A percentile compares a stretch with the other conserved stretches of the same genome.
Conservation (phyloP, 202 grass and related monocot species). For the Zoysia matrella region DNA sequence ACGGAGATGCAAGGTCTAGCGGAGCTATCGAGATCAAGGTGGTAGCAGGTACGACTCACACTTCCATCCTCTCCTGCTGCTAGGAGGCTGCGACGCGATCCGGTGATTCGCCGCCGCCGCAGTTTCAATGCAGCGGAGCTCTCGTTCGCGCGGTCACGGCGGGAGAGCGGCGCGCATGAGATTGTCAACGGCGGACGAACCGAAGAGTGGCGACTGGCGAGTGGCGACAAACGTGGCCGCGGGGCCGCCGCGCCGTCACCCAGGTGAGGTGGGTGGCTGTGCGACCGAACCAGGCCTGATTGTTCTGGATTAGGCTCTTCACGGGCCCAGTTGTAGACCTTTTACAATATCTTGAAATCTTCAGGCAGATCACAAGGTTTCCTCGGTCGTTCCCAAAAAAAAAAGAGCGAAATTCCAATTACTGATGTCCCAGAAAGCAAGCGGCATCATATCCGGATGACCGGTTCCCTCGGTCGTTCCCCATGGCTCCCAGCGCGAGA, state of each 20-base stretch:
- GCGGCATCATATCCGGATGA: no score
- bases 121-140: neutral
- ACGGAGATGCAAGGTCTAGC: slow-evolving; percentile 8
- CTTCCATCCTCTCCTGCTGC: slow-evolving; percentile 54
- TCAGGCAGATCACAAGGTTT: no score
- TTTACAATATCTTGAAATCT: neutral
- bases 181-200: slow-evolving; percentile 18
- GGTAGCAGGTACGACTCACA: slow-evolving; percentile 48
- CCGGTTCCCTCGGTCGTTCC: no score
- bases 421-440: no score
- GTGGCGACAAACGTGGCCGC: slow-evolving; percentile 16
- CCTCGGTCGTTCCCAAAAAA: no score
- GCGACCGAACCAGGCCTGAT: neutral
- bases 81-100: slow-evolving; percentile 2
- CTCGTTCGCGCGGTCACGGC: slow-evolving; percentile 10
- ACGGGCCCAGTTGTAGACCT: neutral
- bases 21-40: neutral
- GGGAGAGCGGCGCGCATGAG: neutral
- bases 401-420: no score
- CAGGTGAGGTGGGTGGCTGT: neutral
- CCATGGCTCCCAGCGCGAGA: no score
- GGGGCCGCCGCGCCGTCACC: neutral
- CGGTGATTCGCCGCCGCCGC: neutral
- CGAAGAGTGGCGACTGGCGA: neutral
- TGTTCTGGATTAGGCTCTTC: neutral